phyloP scores from a whole-genome alignment of 306 rosid species.

The Trifolium subterraneum region DNA sequence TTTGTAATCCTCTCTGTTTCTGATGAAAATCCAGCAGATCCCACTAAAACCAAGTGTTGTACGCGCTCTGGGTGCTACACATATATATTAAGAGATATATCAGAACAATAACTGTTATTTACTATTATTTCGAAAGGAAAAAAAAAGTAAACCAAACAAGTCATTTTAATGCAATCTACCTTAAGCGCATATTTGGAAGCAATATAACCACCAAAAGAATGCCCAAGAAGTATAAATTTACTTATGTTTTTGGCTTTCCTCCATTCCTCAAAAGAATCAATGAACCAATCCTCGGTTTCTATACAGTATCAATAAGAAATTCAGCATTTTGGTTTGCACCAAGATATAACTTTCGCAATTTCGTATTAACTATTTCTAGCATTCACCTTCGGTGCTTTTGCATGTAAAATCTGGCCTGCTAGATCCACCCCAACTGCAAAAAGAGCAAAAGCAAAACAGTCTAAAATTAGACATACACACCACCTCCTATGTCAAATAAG shows the following conservation, averaged over 20 bases:
- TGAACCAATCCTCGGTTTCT: slow-evolving; percentile 97
- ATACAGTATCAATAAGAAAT: slow-evolving; percentile 44
- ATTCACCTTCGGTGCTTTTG: slow-evolving; percentile 90
- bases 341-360: slow-evolving; percentile 11
- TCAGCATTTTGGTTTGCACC: slow-evolving; percentile 43
- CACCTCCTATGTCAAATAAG: neutral
- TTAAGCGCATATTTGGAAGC: slow-evolving; percentile 92
- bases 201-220: slow-evolving; percentile 97
- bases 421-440: slow-evolving; percentile 98
- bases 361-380: slow-evolving; percentile 40
- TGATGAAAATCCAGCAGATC: slow-evolving; percentile 78
- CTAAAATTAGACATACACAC: neutral
- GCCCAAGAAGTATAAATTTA: slow-evolving; percentile 89
- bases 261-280: slow-evolving; percentile 98
- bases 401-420: slow-evolving; percentile 99
- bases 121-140: neutral
- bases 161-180: slow-evolving; percentile 53
- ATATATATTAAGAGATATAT: slow-evolving; percentile 40
- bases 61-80: slow-evolving; percentile 93
- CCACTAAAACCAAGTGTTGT: slow-evolving; percentile 87
- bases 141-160: slow-evolving; percentile 25
- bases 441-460: slow-evolving; percentile 18
- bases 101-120: slow-evolving; percentile 37
- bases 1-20: slow-evolving; percentile 69
- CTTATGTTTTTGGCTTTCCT: slow-evolving; percentile 89